phyloP scores from a whole-genome alignment of 352 stramenopile species.

The Phytophthora crassamura region DNA sequence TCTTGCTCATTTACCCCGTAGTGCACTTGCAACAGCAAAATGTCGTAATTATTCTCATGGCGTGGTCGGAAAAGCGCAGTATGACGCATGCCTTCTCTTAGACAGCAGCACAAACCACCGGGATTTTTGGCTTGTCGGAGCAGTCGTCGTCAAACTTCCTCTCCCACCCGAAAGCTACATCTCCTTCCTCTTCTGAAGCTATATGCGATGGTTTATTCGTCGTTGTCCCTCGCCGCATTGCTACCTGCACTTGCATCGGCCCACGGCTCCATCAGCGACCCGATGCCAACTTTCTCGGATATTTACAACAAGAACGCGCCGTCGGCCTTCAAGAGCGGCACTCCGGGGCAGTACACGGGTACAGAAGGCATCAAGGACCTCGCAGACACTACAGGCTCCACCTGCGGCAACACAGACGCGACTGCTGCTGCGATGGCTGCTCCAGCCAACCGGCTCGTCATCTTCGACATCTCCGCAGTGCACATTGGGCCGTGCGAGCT shows the following conservation, averaged over 20 bases:
- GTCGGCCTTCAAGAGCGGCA: slow-evolving; percentile 29
- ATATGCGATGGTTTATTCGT: slow-evolving; percentile 2
- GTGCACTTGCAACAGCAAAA: too few relatives aligned
- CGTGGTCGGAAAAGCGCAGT: not conserved
- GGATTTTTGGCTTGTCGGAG: not conserved
- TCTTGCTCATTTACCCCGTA: too few relatives aligned
- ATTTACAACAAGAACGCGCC: slow-evolving; percentile 45
- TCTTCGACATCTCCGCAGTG: slow-evolving; percentile 39
- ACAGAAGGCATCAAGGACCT: slow-evolving; percentile 39
- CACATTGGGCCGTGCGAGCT: slow-evolving; percentile 57
- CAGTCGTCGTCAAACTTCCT: slow-evolving; percentile 11
- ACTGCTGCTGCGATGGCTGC: slow-evolving; percentile 32
- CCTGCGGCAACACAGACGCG: slow-evolving; percentile 44
- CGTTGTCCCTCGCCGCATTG: not conserved
- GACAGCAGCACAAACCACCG: not conserved
- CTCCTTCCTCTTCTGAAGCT: too few relatives aligned
- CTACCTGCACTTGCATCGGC: slow-evolving; percentile 12
- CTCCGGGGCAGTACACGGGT: slow-evolving; percentile 38
- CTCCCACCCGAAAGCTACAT: not conserved
- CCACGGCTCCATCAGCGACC: slow-evolving; percentile 34
- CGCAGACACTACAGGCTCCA: slow-evolving; percentile 37
- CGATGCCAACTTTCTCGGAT: slow-evolving; percentile 28
- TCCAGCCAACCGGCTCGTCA: slow-evolving; percentile 27
- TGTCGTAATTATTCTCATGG: slow-evolving; percentile 4
- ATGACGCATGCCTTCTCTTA: not conserved